phyloP scores from a whole-genome alignment of 495 filamentous ascomycete genomes.

The Talaromyces thailandensis region DNA sequence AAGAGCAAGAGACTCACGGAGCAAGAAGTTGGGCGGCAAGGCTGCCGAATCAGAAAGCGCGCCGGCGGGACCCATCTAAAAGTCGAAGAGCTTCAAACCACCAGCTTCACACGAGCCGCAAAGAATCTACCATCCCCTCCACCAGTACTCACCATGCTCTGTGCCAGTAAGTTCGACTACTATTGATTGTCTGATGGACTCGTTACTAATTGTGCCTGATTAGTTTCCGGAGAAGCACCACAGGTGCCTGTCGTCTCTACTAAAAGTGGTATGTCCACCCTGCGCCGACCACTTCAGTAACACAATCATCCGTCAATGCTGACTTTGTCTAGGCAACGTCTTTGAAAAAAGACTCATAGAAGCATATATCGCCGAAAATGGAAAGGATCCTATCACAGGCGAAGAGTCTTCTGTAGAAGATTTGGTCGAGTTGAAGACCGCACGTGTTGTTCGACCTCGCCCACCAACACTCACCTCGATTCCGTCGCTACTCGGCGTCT shows the following conservation, averaged over 20 bases:
- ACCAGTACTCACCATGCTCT: slow-evolving; percentile 49
- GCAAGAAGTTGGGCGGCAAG: not conserved
- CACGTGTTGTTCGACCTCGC: slow-evolving; percentile 73
- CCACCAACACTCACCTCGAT: slow-evolving; percentile 95
- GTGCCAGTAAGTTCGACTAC: slow-evolving; percentile 53
- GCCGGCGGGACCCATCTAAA: not conserved
- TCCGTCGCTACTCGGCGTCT: slow-evolving; percentile 89
- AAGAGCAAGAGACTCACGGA: not conserved
- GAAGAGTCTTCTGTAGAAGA: slow-evolving; percentile 83
- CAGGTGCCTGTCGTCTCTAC: slow-evolving; percentile 89
- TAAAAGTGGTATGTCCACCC: slow-evolving; percentile 67
- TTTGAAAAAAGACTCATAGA: slow-evolving; percentile 95
- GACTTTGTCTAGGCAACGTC: slow-evolving; percentile 54
- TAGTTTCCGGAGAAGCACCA: slow-evolving; percentile 96
- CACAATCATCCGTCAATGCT: slow-evolving; percentile 13
- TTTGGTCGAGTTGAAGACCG: slow-evolving; percentile 75
- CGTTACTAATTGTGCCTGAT: not conserved
- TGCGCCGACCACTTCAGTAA: not conserved
- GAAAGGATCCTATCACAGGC: slow-evolving; percentile 85
- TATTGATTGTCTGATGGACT: not conserved
- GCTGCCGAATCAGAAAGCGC: slow-evolving; percentile 2
- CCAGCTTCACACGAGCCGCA: slow-evolving; percentile 1
- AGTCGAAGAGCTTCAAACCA: not conserved
- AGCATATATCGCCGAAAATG: slow-evolving; percentile 87
- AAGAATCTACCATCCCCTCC: slow-evolving; percentile 15